Evolutionary conservation across 2,329 filamentous ascomycete species (phyloP), one percentile per base, ranked within the genome.

Genomic region (Daldinia eschscholtzii): DNA sequence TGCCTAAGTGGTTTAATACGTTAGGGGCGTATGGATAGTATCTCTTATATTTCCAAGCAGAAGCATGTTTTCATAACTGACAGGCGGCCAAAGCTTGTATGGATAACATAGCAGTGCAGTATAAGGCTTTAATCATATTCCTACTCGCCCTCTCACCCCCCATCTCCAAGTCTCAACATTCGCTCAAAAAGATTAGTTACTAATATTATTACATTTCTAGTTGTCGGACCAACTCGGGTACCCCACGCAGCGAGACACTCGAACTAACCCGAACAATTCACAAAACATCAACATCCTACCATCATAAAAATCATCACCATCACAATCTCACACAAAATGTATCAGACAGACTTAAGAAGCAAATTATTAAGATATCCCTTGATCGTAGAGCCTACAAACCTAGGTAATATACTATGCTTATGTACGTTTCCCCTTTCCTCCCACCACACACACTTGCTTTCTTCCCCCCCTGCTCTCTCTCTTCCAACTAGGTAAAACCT

Each of bases 291-390:
- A 23, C 20, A 23, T 23, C 37, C 41, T 1, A 9, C 1, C 33
- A 42, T 1, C 20, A 28, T 12, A 23, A 23, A 26, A 35, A 35
- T 35, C 7, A 35, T 10, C 9, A 42, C 10, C 35, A 42, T 12
- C 20, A 30, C 53, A 15, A 39, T 15, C 26, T 28, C 53, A 42
- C 12, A 41, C 28, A 56, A 33, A 15, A 52, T 26, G 28, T 37
- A 53, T 18, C 1, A 39, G 39, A 48, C 12, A 61, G 18, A n/a
- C 13, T 37, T 12, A 39, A 64, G 50, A 59, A 63, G 66, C 62
- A 50, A 69, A 66, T 59, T 58, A 69, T 69, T 63, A 69, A 57
- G 62, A 63, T 30, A 63, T 58, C 57, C 46, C 46, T 65, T 39
- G 41, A 41, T 52, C 59, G 44, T 63, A 63, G 58, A 57, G 57